These are phyloP conservation scores for Fusarium nygamai DNA, from an alignment of 2,329 filamentous ascomycete genomes.

Conservation along the genomic window DNA sequence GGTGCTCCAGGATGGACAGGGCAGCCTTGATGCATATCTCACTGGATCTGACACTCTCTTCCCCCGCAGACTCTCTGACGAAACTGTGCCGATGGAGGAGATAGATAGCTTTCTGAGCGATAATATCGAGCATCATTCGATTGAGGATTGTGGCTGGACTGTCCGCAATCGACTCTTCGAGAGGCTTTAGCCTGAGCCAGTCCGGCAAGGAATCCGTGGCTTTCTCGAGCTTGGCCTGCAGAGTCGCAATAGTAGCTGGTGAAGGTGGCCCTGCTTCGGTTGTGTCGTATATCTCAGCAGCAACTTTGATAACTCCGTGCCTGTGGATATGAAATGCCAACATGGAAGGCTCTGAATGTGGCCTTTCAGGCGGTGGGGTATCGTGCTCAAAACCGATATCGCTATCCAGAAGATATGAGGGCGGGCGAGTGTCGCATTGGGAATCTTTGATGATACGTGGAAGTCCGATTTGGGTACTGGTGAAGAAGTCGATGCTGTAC, in stretches of 20 bases:
- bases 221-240: not conserved
- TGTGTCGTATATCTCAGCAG: constrained; percentile 11
- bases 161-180: constrained; percentile 8
- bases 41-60: not conserved
- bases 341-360: constrained; percentile 2
- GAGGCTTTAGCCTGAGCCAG: constrained; percentile 9
- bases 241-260: not conserved
- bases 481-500: constrained; percentile 36
- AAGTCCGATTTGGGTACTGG: constrained; percentile 28
- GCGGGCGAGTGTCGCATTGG: constrained; percentile 23
- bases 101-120: constrained; percentile 6
- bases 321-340: constrained; percentile 7
- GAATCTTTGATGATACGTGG: constrained; percentile 34
- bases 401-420: constrained; percentile 4
- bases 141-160: constrained; percentile 3
- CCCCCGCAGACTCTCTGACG: not conserved
- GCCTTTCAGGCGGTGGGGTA: not conserved
- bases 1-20: constrained; percentile 25
- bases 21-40: constrained; percentile 21
- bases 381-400: not conserved
- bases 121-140: constrained; percentile 16
- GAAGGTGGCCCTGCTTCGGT: constrained; percentile 4
- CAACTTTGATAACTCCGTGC: not conserved
- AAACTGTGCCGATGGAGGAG: constrained; percentile 12
- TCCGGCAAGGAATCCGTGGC: not conserved